Percentiles rank a stretch among this genome's conserved stretches.
Evolutionary conservation across 2,329 filamentous ascomycete species (phyloP).

Genomic region (Colletotrichum tabaci): DNA sequence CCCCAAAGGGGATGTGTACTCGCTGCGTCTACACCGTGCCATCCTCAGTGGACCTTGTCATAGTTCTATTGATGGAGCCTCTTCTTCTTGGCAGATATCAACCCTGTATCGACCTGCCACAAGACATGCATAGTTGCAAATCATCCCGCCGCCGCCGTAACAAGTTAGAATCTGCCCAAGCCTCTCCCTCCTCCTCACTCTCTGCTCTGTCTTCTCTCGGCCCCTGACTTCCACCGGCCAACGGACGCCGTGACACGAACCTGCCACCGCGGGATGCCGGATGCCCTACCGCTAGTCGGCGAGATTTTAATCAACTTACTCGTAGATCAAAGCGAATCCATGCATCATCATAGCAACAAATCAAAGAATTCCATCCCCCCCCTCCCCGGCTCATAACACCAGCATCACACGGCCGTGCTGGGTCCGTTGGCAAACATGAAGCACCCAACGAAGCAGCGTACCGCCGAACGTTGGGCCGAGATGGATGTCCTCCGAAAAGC

Average conservation of each 20-base stretch:
- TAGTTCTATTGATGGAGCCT: conserved; percentile 1
- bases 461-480: conserved; percentile 18
- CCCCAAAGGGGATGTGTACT: not conserved
- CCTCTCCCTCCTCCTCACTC: no score
- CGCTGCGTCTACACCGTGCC: conserved; percentile 25
- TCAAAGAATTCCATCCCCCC: no score
- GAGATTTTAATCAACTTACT: not conserved
- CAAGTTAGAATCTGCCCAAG: not conserved
- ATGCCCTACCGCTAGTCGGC: not conserved
- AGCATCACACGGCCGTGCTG: not conserved
- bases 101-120: not conserved
- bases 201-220: no score
- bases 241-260: not conserved
- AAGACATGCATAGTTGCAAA: conserved; percentile 31
- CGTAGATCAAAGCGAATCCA: no score
- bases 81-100: conserved; percentile 1
- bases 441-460: conserved; percentile 5
- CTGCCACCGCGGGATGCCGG: conserved; percentile 11
- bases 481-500: conserved; percentile 16
- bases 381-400: not conserved
- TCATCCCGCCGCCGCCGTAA: conserved; percentile 8
- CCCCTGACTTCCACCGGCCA: not conserved
- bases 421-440: not conserved
- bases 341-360: no score
- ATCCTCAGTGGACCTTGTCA: conserved; percentile 7